Base-by-base conservation (phyloP, 352 stramenopile genomes). In the Phytophthora sp. region DNA sequence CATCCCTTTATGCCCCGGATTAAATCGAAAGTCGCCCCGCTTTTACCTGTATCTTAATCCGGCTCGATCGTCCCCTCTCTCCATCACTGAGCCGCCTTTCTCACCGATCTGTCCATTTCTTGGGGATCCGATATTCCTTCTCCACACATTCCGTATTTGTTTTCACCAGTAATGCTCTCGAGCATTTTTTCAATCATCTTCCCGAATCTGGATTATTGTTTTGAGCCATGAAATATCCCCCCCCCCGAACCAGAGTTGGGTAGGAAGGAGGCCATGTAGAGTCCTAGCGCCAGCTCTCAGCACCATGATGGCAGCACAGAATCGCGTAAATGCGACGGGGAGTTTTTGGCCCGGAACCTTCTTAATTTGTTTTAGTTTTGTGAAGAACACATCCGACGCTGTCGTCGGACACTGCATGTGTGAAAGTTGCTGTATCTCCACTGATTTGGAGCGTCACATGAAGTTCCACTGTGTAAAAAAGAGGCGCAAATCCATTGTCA, bases 61-160 rank as follows among this genome's bases (percentile, higher is more conserved):
- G n/a, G n/a, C n/a, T n/a, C n/a, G n/a, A n/a, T n/a, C n/a, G n/a
- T n/a, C n/a, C n/a, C n/a, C n/a, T n/a, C n/a, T n/a, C n/a, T n/a
- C n/a, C n/a, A n/a, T n/a, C n/a, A n/a, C n/a, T n/a, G n/a, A n/a
- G n/a, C n/a, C n/a, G n/a, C n/a, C n/a, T n/a, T n/a, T n/a, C n/a
- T n/a, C n/a, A n/a, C n/a, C n/a, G n/a, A n/a, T n/a, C n/a, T n/a
- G n/a, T n/a, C n/a, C n/a, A n/a, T n/a, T n/a, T n/a, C n/a, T n/a
- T n/a, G n/a, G n/a, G n/a, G n/a, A n/a, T n/a, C n/a, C n/a, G n/a
- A n/a, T n/a, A n/a, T n/a, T n/a, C n/a, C n/a, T n/a, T n/a, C n/a
- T n/a, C n/a, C n/a, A n/a, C n/a, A n/a, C n/a, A 60, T 70, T 16
- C 66, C 60, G n/a, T 53, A 70, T 1, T 13, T 30, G 13, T 62